Evolutionary conservation across 1,284 basidiomycete genomes (phyloP), one percentile per base, ranked within the genome.

Genomic region (Ustilago cynodontis): DNA sequence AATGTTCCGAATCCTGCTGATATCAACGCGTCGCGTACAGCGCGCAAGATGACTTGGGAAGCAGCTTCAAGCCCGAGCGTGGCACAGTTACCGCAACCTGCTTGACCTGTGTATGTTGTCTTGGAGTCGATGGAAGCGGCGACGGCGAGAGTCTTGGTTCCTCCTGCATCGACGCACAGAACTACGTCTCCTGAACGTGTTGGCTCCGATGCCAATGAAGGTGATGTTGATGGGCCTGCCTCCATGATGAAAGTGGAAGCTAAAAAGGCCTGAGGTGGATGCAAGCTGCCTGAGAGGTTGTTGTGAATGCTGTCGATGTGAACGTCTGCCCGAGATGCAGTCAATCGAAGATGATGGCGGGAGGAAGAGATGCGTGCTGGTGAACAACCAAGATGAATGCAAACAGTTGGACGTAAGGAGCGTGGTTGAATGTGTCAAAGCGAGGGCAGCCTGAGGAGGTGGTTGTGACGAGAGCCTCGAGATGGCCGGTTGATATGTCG

Each of bases 101-200:
- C 75, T 69, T 73, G 75, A 33, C 66, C 75, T 8, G 51, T 49
- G 37, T 59, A 77, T 9, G 67, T 77, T 16, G 57, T 14, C 20
- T 73, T 70, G 20, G 75, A 65, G 28, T 55, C 57, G 24, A 59
- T 43, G 3, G 57, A 52, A 9, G 71, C 64, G 20, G 70, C 70
- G 33, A 77, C 70, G 13, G 75, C 75, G 14, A 77, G 70, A 4
- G 75, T 77, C 64, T 77, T 77, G 43, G 75, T 77, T 53, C 75
- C 75, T 13, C 75, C 75, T 16, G 75, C 75, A 62, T 77, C 75
- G 20, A 77, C 66, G 29, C 75, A 77, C 35, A 73, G 51, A 7
- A 77, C 75, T 8, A 77, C 68, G 45, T 71, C 65, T 31, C 57
- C 60, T 9, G 64, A 59, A 33, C 56, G 55, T 11, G 56, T 28